These are phyloP conservation scores for Cichorium intybus DNA, from an alignment of 140 eudicot genomes.

Conservation along the genomic window DNA sequence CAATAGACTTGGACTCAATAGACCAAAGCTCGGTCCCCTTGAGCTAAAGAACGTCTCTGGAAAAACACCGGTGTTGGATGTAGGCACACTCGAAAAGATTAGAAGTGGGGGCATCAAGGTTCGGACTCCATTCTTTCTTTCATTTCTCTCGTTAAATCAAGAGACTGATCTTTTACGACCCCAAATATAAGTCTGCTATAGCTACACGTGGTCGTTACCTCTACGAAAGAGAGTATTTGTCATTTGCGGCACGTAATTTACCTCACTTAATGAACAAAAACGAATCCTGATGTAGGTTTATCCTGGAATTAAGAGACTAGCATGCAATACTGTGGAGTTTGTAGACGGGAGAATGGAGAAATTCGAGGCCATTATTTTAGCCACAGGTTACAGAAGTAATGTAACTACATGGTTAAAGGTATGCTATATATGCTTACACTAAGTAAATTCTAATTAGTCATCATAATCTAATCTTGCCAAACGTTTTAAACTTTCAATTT, in stretches of 20 bases:
- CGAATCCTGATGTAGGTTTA: conserved; percentile 41
- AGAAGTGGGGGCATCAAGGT: conserved; percentile 63
- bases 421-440: neutral
- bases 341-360: conserved; percentile 53
- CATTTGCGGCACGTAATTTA: neutral
- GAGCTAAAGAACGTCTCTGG: conserved; percentile 49
- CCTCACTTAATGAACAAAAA: neutral
- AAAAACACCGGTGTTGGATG: conserved; percentile 75
- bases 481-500: neutral
- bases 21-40: conserved; percentile 74
- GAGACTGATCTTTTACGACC: neutral
- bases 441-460: neutral
- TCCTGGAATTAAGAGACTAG: conserved; percentile 58
- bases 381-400: conserved; percentile 74
- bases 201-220: neutral
- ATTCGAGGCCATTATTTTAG: conserved; percentile 65
- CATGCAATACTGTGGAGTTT: conserved; percentile 46
- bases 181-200: neutral
- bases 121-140: neutral
- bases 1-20: conserved; percentile 41
- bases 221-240: neutral
- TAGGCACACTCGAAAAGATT: conserved; percentile 67
- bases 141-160: neutral
- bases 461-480: neutral
- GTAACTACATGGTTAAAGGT: conserved; percentile 78